phyloP scores from a whole-genome alignment of 75 land plant species.

The Pinus taeda region DNA sequence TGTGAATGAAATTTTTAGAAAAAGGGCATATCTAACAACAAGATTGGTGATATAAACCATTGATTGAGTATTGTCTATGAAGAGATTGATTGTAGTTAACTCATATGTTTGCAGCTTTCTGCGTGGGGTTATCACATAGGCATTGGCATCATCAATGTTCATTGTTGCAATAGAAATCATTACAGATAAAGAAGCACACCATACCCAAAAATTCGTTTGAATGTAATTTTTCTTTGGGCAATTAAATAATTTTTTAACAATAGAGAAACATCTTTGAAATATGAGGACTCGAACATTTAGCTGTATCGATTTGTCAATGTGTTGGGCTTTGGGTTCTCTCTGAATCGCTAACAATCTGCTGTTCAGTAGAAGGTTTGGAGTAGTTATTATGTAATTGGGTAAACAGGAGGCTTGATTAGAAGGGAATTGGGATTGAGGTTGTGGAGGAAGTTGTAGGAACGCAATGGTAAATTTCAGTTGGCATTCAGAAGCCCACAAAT shows the following conservation, averaged over 20 bases:
- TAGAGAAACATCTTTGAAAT: neutral
- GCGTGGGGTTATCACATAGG: slow-evolving; percentile 25
- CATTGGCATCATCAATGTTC: slow-evolving; percentile 9
- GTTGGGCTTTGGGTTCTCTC: neutral
- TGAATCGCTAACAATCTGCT: too few species aligned
- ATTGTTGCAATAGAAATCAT: slow-evolving; percentile 16
- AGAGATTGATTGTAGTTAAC: slow-evolving; percentile 41
- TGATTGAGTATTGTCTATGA: slow-evolving; percentile 42
- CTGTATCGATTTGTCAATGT: neutral
- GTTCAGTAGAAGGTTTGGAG: too few species aligned
- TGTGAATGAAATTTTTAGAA: neutral
- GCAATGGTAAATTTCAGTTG: too few species aligned
- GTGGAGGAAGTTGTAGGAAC: too few species aligned
- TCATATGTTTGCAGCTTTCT: slow-evolving; percentile 37
- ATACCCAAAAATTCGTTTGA: neutral
- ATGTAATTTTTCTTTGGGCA: neutral
- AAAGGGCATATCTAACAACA: slow-evolving; percentile 30
- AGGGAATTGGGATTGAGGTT: too few species aligned
- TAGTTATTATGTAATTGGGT: too few species aligned
- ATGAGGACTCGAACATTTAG: neutral
- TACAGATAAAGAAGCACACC: slow-evolving; percentile 44
- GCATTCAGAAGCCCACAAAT: too few species aligned
- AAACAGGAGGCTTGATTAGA: too few species aligned
- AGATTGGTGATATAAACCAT: slow-evolving; percentile 52
- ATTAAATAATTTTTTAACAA: neutral